Evolutionary conservation across 1,284 basidiomycete species (phyloP).

Genomic region (Ganoderma lucidum): DNA sequence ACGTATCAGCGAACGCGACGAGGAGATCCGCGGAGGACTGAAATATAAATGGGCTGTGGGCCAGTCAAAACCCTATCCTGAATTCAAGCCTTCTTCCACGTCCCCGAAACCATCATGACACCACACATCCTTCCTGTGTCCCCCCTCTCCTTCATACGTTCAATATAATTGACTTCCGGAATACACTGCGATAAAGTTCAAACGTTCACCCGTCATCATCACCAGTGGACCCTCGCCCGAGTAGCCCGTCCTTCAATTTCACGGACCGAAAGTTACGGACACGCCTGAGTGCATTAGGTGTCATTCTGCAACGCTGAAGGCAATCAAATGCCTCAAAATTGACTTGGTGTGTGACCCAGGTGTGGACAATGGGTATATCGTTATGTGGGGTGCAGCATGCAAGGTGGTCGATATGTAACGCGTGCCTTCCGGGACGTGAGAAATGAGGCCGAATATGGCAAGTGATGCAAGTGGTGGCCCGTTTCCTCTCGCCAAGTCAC

Average conservation of each 20-base stretch:
- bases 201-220: not conserved
- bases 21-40: constrained; percentile 62
- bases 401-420: not conserved
- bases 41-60: constrained; percentile 70
- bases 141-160: constrained; percentile 1
- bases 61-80: constrained; percentile 44
- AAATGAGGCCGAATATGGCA: constrained; percentile 24
- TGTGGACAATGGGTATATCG: not conserved
- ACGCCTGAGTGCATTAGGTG: not conserved
- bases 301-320: too few species aligned
- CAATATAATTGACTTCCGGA: constrained; percentile 10
- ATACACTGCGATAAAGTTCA: not conserved
- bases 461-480: constrained; percentile 12
- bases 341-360: not conserved
- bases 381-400: not conserved
- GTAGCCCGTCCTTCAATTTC: not conserved
- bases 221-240: not conserved
- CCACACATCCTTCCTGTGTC: constrained; percentile 3
- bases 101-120: constrained; percentile 15
- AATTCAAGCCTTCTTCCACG: constrained; percentile 21
- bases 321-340: too few species aligned
- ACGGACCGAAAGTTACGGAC: not conserved
- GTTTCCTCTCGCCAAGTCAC: constrained; percentile 13
- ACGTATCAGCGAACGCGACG: constrained; percentile 54
- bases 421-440: constrained; percentile 22